Conservation (phyloP, 768 basidiomycete genomes). For the Serendipita sp. region DNA sequence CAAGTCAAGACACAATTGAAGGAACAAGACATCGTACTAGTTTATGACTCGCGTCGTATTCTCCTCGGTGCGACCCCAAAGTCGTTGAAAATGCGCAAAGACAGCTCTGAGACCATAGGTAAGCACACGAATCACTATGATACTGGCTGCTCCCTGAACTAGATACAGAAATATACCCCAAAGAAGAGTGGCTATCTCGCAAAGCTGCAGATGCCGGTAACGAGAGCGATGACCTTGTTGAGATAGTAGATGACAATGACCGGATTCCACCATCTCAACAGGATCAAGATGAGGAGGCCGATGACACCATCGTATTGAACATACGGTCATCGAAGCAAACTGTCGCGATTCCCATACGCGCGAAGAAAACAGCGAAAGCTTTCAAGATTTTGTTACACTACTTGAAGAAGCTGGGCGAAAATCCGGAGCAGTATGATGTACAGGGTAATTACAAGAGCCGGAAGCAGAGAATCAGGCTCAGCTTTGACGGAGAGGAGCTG, state of each 20-base stretch:
- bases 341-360: background rate
- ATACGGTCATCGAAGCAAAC: background rate
- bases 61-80: background rate
- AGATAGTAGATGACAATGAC: background rate
- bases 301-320: background rate
- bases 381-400: background rate
- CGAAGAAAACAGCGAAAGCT: background rate
- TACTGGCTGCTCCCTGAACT: background rate
- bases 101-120: background rate
- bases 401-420: background rate
- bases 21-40: background rate
- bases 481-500: conserved; percentile 2
- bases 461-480: background rate
- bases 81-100: background rate
- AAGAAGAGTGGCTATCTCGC: background rate
- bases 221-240: background rate
- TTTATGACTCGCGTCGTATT: background rate
- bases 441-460: background rate
- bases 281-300: background rate
- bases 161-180: background rate
- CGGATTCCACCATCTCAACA: background rate
- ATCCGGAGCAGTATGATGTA: background rate
- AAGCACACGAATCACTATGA: background rate
- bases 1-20: background rate
- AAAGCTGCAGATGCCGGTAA: background rate